A percentile compares a stretch with the other conserved stretches of the same genome.
phyloP scores from a whole-genome alignment of 345 rosid genomes.

The Nephelium lappaceum region DNA sequence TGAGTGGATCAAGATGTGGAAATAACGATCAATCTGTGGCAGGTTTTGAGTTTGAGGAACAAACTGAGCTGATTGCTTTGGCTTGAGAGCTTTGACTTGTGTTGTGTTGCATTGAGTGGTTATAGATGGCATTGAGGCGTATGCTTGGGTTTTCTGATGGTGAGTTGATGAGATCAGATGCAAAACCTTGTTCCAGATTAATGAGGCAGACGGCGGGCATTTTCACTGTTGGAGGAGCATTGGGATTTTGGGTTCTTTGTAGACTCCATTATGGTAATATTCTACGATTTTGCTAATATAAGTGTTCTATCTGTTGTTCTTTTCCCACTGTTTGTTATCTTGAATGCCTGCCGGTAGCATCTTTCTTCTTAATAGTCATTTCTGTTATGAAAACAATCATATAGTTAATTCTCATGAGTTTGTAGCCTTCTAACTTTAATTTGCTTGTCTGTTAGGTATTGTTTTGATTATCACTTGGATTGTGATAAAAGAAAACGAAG shows the following conservation, averaged over 20 bases:
- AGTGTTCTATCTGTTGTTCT: neutral
- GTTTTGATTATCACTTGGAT: neutral
- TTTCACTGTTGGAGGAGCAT: slow-evolving; percentile 73
- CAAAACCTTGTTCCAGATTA: slow-evolving; percentile 75
- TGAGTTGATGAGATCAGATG: slow-evolving; percentile 78
- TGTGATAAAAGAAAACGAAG: neutral
- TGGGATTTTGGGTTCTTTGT: slow-evolving; percentile 88
- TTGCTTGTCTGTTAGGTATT: neutral
- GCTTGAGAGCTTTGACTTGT: neutral
- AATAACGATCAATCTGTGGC: neutral
- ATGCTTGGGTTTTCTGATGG: slow-evolving; percentile 75
- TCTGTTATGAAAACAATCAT: neutral
- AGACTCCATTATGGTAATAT: slow-evolving; percentile 70
- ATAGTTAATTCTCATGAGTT: neutral
- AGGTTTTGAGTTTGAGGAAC: neutral
- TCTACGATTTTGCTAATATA: slow-evolving; percentile 9
- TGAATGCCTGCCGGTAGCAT: neutral
- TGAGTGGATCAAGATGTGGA: neutral
- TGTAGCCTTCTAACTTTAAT: neutral
- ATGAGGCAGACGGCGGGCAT: slow-evolving; percentile 82
- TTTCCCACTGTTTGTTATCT: neutral
- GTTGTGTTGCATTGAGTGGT: neutral
- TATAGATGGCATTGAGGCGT: slow-evolving; percentile 65
- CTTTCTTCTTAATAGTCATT: neutral
- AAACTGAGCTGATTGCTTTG: slow-evolving; percentile 3